Evolutionary conservation across 2,329 filamentous ascomycete species (phyloP).

Genomic region (Pyricularia grisea): DNA sequence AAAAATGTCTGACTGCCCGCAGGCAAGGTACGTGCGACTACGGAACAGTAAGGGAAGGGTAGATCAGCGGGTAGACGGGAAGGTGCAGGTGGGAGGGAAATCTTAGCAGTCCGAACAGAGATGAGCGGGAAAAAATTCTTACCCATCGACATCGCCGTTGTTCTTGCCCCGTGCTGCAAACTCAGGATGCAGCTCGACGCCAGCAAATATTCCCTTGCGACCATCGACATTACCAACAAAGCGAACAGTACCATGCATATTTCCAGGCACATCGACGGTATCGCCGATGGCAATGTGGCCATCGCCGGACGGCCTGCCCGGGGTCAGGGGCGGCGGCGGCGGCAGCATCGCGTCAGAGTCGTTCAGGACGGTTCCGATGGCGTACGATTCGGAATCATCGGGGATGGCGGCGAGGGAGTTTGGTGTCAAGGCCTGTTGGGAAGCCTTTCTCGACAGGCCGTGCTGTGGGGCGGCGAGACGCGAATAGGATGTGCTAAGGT

Average conservation of each 20-base stretch:
- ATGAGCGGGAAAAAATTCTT: slow-evolving; percentile 20
- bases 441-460: slow-evolving; percentile 58
- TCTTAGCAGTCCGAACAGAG: background rate
- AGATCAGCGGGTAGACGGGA: background rate
- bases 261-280: slow-evolving; percentile 81
- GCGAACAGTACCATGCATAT: slow-evolving; percentile 82
- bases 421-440: slow-evolving; percentile 58
- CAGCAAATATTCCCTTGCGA: slow-evolving; percentile 86
- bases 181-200: slow-evolving; percentile 77
- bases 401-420: slow-evolving; percentile 55
- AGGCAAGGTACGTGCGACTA: slow-evolving; percentile 6
- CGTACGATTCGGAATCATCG: slow-evolving; percentile 57
- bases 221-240: slow-evolving; percentile 82
- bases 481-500: slow-evolving; percentile 44
- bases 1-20: background rate
- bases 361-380: slow-evolving; percentile 39
- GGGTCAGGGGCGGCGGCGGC: slow-evolving; percentile 41
- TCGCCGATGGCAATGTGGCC: slow-evolving; percentile 66
- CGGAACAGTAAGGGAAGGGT: slow-evolving; percentile 5
- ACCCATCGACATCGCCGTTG: slow-evolving; percentile 92
- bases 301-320: slow-evolving; percentile 35
- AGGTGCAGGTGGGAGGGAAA: background rate
- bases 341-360: slow-evolving; percentile 39
- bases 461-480: slow-evolving; percentile 27
- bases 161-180: slow-evolving; percentile 86